Conservation (phyloP, 768 basidiomycete genomes). For the Mycena chlorophos region DNA sequence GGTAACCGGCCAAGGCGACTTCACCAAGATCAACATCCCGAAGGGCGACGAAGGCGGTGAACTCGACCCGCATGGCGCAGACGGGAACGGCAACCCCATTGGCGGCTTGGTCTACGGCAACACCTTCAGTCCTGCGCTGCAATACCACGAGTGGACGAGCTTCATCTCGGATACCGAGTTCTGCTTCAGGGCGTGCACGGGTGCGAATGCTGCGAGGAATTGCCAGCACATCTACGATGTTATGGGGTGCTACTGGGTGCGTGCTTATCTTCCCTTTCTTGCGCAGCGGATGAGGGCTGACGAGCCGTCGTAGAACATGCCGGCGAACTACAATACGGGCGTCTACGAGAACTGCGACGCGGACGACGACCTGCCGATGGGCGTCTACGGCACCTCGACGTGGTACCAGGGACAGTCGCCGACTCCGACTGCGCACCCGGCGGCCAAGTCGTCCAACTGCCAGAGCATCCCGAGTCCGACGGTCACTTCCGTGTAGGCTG, state of each 20-base stretch:
- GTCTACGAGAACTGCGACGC: constrained; percentile 68
- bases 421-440: constrained; percentile 60
- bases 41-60: constrained; percentile 68
- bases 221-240: constrained; percentile 83
- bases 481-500: constrained; percentile 12
- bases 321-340: constrained; percentile 61
- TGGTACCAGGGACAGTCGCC: constrained; percentile 59
- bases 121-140: constrained; percentile 45
- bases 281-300: neutral
- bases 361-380: constrained; percentile 62
- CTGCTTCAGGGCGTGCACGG: constrained; percentile 74
- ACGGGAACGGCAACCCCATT: constrained; percentile 51
- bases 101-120: constrained; percentile 74
- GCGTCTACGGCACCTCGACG: constrained; percentile 71
- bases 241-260: constrained; percentile 58
- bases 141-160: constrained; percentile 84
- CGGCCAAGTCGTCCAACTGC: constrained; percentile 68
- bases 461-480: constrained; percentile 13
- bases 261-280: constrained; percentile 12
- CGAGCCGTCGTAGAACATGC: constrained; percentile 60
- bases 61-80: constrained; percentile 32
- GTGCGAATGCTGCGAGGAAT: constrained; percentile 51
- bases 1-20: constrained; percentile 62
- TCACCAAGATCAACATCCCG: constrained; percentile 64
- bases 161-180: constrained; percentile 71